Evolutionary conservation across 306 rosid species (phyloP).

Genomic region (Dryas drummondii): DNA sequence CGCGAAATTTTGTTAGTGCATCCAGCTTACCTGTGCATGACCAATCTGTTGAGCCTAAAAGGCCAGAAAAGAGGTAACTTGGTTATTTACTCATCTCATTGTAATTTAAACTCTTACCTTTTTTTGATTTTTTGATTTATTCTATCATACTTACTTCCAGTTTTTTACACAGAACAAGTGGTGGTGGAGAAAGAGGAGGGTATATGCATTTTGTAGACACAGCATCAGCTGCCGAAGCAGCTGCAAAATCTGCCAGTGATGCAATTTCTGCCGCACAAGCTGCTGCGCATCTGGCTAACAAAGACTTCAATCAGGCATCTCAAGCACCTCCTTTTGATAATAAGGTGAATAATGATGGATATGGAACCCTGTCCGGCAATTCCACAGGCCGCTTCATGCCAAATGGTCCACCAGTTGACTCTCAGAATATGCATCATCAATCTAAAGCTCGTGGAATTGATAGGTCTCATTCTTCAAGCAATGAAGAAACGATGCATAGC

Average conservation of each 20-base stretch:
- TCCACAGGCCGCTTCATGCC: conserved; percentile 26
- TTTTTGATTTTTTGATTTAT: not conserved
- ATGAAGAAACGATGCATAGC: conserved; percentile 31
- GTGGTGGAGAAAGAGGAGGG: conserved; percentile 33
- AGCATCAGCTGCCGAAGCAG: conserved; percentile 81
- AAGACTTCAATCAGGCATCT: conserved; percentile 39
- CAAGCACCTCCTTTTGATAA: conserved; percentile 14
- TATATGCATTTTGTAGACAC: conserved; percentile 52
- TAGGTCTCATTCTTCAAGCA: conserved; percentile 36
- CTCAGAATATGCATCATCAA: conserved; percentile 32
- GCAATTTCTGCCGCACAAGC: conserved; percentile 94
- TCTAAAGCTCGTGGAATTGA: conserved; percentile 41
- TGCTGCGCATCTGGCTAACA: conserved; percentile 86
- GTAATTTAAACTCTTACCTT: not conserved
- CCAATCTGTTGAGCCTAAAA: conserved; percentile 42
- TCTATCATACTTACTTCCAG: conserved; percentile 14
- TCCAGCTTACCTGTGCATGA: conserved; percentile 46
- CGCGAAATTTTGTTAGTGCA: conserved; percentile 60
- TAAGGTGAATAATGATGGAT: conserved; percentile 21
- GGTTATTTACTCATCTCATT: not conserved
- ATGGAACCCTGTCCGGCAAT: conserved; percentile 21
- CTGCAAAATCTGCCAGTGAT: conserved; percentile 79
- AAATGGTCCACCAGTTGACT: conserved; percentile 25
- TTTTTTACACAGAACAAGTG: conserved; percentile 33
- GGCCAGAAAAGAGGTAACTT: conserved; percentile 27